phyloP scores from a whole-genome alignment of 306 rosid genomes.

The Crotalaria pallida region DNA sequence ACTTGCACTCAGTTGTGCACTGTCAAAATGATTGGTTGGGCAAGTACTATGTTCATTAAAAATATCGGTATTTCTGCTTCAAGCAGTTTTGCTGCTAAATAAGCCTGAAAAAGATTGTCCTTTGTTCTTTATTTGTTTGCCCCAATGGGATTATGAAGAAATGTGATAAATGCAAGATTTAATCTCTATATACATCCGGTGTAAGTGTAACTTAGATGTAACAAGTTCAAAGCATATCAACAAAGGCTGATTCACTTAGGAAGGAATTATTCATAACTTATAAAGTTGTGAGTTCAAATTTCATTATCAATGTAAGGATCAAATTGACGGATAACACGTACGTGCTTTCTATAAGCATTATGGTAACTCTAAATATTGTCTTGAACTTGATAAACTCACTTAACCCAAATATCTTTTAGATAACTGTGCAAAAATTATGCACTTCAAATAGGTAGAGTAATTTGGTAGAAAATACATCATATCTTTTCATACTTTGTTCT shows the following conservation, averaged over 20 bases:
- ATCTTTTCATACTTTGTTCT: no score
- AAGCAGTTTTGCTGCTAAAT: not conserved
- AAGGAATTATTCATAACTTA: no score
- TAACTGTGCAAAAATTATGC: not conserved
- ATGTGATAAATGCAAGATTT: not conserved
- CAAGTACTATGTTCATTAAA: not conserved
- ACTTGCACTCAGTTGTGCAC: not conserved
- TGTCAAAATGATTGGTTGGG: conserved; percentile 1
- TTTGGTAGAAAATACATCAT: no score
- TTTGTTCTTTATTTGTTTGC: not conserved
- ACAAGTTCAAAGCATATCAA: not conserved
- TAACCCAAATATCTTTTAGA: not conserved
- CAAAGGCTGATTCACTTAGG: no score
- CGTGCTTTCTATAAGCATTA: no score
- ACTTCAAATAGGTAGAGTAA: not conserved
- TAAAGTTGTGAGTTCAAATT: no score
- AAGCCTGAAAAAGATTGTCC: not conserved
- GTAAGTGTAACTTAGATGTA: not conserved
- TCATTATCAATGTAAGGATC: no score
- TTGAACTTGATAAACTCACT: no score
- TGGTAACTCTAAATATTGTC: no score
- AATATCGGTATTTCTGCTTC: not conserved
- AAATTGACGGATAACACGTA: no score
- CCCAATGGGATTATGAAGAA: not conserved
- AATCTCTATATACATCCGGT: not conserved